These are phyloP conservation scores for Vaccinium myrtillus DNA, from an alignment of 148 eudicot genomes.

Conservation along the genomic window DNA sequence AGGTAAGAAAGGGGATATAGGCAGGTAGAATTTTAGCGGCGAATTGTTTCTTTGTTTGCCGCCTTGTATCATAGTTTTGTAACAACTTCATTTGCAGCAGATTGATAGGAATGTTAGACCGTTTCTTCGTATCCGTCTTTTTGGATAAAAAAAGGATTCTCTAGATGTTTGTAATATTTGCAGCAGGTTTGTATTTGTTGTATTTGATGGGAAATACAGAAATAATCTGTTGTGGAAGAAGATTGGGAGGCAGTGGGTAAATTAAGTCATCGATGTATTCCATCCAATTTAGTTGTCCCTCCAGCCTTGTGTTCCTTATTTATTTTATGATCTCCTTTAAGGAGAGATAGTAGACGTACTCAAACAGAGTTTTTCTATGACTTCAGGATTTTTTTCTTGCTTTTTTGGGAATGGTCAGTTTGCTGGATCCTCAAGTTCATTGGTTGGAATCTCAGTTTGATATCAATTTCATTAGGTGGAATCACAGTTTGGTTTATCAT, in stretches of 20 bases:
- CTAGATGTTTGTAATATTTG: slow-evolving; percentile 32
- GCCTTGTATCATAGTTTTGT: slow-evolving; percentile 60
- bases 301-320: background rate
- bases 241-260: slow-evolving; percentile 23
- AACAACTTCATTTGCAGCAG: slow-evolving; percentile 30
- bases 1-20: slow-evolving; percentile 46
- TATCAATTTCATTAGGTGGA: too few species aligned
- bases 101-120: slow-evolving; percentile 26
- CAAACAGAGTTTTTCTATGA: background rate
- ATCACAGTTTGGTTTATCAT: too few species aligned
- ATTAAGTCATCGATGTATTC: slow-evolving; percentile 7
- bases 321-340: background rate
- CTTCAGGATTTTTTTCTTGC: background rate
- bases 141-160: slow-evolving; percentile 26
- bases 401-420: background rate
- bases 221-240: slow-evolving; percentile 37
- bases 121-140: slow-evolving; percentile 32
- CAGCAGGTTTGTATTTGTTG: slow-evolving; percentile 71
- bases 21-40: slow-evolving; percentile 53
- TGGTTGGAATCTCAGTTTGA: too few species aligned
- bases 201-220: slow-evolving; percentile 50
- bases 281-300: background rate
- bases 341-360: background rate
- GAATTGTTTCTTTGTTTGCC: slow-evolving; percentile 23
- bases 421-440: background rate